These are phyloP conservation scores for Ochromonadaceae sp. DNA, from an alignment of 352 stramenopile species.

Conservation along the genomic window DNA sequence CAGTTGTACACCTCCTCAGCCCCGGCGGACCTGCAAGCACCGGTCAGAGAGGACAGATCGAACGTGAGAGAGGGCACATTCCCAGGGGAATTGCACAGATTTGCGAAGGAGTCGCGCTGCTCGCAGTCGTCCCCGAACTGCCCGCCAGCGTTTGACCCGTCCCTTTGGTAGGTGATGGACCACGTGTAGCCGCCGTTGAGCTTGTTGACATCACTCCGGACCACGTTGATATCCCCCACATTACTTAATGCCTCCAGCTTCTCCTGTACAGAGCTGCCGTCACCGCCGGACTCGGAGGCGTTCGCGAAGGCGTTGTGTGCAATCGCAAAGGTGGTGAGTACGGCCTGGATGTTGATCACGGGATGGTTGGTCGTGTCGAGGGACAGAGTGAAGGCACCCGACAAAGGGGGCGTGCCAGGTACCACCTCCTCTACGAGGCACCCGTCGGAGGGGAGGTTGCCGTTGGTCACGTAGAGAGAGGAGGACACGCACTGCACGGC, in stretches of 20 bases:
- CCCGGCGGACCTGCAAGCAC: background rate
- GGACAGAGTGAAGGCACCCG: conserved; percentile 66
- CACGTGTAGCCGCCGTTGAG: conserved; percentile 78
- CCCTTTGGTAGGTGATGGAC: conserved; percentile 81
- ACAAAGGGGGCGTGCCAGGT: conserved; percentile 59
- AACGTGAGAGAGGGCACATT: conserved; percentile 60
- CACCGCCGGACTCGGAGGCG: conserved; percentile 60
- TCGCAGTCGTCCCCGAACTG: conserved; percentile 38
- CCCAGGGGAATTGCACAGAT: conserved; percentile 74
- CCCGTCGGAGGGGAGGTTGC: conserved; percentile 34
- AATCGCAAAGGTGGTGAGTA: conserved; percentile 56
- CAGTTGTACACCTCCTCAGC: background rate
- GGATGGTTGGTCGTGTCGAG: conserved; percentile 52
- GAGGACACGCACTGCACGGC: conserved; percentile 39
- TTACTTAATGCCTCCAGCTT: conserved; percentile 82
- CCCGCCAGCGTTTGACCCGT: conserved; percentile 44
- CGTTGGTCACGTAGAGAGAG: conserved; percentile 38
- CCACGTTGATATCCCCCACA: conserved; percentile 77
- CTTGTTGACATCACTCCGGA: conserved; percentile 55
- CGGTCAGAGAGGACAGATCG: background rate
- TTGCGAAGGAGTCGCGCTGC: conserved; percentile 35
- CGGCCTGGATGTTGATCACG: conserved; percentile 48
- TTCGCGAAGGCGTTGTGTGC: conserved; percentile 75
- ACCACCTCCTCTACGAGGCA: conserved; percentile 41
- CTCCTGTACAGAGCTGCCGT: conserved; percentile 79